phyloP scores from a whole-genome alignment of 768 basidiomycete species.

The Hygrophorus pudorinus region DNA sequence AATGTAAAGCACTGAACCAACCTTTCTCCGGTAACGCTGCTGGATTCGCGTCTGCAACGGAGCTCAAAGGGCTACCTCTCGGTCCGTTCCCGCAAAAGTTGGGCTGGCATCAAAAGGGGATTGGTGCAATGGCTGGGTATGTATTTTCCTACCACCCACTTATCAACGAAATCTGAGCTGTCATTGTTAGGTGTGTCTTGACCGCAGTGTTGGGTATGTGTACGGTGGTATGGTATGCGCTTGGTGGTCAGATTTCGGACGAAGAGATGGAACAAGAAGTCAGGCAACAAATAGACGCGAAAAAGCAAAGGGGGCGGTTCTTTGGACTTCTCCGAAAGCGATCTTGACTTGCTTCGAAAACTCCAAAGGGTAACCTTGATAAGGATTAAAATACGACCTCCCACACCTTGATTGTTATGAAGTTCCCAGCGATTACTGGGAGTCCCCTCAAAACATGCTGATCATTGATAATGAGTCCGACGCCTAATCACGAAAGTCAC shows the following conservation, averaged over 20 bases:
- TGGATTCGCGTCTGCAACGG: conserved; percentile 58
- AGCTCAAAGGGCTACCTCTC: conserved; percentile 52
- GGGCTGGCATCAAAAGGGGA: conserved; percentile 67
- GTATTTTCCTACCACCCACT: conserved; percentile 10
- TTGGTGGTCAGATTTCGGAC: conserved; percentile 64
- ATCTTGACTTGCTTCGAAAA: too few relatives aligned
- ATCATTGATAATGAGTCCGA: too few relatives aligned
- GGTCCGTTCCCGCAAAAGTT: conserved; percentile 68
- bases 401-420: too few relatives aligned
- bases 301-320: conserved; percentile 39
- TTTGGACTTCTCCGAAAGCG: conserved; percentile 34
- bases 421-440: too few relatives aligned
- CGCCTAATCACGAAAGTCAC: too few relatives aligned
- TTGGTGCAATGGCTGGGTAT: conserved; percentile 67
- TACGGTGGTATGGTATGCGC: conserved; percentile 78
- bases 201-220: conserved; percentile 77
- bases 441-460: too few relatives aligned
- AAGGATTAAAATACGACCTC: too few relatives aligned
- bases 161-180: conserved; percentile 5
- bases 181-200: conserved; percentile 54
- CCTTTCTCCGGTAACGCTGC: conserved; percentile 80
- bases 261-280: conserved; percentile 75
- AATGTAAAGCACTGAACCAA: conserved; percentile 56
- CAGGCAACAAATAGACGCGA: conserved; percentile 42
- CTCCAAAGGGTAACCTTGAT: too few relatives aligned